Conservation (phyloP, 2,329 filamentous ascomycete genomes). For the Fusarium sp. region DNA sequence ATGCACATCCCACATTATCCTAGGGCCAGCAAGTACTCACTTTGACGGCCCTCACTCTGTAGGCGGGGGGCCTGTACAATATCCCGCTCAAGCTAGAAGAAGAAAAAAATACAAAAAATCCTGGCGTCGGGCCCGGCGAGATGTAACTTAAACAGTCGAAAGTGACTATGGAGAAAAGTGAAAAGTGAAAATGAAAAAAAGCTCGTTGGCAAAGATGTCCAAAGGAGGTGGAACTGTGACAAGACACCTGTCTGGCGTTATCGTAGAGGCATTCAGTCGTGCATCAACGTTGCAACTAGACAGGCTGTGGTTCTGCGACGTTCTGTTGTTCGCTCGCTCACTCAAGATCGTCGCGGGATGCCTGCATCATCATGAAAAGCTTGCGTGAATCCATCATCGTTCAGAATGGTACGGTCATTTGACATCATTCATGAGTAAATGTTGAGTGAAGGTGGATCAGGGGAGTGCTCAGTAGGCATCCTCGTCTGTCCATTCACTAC, state of each 20-base stretch:
- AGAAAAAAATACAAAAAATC: slow-evolving; percentile 28
- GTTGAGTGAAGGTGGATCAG: background rate
- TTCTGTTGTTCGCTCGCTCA: slow-evolving; percentile 37
- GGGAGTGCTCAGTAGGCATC: slow-evolving; percentile 63
- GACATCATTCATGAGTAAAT: slow-evolving; percentile 41
- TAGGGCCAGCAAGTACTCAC: slow-evolving; percentile 29
- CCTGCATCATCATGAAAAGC: slow-evolving; percentile 48
- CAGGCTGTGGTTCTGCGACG: slow-evolving; percentile 19
- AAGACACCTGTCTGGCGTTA: slow-evolving; percentile 25
- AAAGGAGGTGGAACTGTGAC: slow-evolving; percentile 25
- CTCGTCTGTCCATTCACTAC: slow-evolving; percentile 76
- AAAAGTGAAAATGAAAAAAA: background rate
- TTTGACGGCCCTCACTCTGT: slow-evolving; percentile 22
- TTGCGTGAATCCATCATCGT: slow-evolving; percentile 47
- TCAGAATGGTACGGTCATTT: slow-evolving; percentile 33
- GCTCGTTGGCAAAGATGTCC: slow-evolving; percentile 34
- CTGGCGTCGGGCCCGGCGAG: slow-evolving; percentile 40
- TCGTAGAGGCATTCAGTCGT: slow-evolving; percentile 33
- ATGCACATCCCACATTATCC: slow-evolving; percentile 38
- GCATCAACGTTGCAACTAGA: slow-evolving; percentile 28
- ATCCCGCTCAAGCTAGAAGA: slow-evolving; percentile 6
- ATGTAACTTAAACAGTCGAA: slow-evolving; percentile 33
- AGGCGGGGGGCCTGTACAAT: slow-evolving; percentile 11
- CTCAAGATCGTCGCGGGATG: slow-evolving; percentile 47
- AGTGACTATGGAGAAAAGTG: slow-evolving; percentile 15